Percentiles rank a stretch among this genome's conserved stretches.
These are phyloP conservation scores for Lasiodiplodia gonubiensis DNA, from an alignment of 2,329 filamentous ascomycete species.

Conservation along the genomic window DNA sequence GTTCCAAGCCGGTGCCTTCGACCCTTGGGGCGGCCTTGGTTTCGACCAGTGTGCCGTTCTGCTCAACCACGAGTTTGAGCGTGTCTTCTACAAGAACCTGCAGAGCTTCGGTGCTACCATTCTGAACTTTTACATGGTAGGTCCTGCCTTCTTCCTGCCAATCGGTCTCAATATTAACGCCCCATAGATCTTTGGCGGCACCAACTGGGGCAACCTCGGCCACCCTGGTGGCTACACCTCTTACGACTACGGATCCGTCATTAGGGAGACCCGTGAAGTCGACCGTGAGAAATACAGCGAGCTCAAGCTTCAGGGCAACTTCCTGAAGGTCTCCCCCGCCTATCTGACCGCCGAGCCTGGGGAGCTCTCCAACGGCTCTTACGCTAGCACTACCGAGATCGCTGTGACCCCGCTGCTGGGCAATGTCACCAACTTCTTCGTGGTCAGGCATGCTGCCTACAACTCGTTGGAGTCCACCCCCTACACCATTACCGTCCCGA, in stretches of 20 bases:
- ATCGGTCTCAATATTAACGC: not conserved
- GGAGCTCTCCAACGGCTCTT: constrained; percentile 38
- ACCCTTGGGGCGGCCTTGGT: constrained; percentile 75
- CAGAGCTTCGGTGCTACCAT: constrained; percentile 70
- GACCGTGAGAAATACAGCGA: constrained; percentile 79
- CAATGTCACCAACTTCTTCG: constrained; percentile 64
- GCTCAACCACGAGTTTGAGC: constrained; percentile 74
- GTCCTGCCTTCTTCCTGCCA: constrained; percentile 9
- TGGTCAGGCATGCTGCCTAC: constrained; percentile 70
- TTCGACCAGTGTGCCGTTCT: constrained; percentile 71
- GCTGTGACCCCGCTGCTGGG: constrained; percentile 67
- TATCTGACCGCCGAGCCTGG: constrained; percentile 62
- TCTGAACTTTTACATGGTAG: constrained; percentile 76
- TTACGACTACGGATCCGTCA: constrained; percentile 67
- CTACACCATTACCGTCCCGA: constrained; percentile 69
- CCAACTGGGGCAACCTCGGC: constrained; percentile 80
- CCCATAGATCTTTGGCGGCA: constrained; percentile 70
- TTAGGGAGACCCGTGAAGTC: constrained; percentile 72
- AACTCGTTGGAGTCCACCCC: constrained; percentile 61
- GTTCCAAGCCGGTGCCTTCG: constrained; percentile 74
- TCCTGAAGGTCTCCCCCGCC: constrained; percentile 72
- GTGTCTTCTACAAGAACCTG: constrained; percentile 81
- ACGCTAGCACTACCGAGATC: constrained; percentile 53
- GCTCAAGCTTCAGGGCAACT: constrained; percentile 76
- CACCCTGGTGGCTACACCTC: constrained; percentile 64